phyloP scores from a whole-genome alignment of 1,284 basidiomycete genomes.

The Fomes fomentarius region DNA sequence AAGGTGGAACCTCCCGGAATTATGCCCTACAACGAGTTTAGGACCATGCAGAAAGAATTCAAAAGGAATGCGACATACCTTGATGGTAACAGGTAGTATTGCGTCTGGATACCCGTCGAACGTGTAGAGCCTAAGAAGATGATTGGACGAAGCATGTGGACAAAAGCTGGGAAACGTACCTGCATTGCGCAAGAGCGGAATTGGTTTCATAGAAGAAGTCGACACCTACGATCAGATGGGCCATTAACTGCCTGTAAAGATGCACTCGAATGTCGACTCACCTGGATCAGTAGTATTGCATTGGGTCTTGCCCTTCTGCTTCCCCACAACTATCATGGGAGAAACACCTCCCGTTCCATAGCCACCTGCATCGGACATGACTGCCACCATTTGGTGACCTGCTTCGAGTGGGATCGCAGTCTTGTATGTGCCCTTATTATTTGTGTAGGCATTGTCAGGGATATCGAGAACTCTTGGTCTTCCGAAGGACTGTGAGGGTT shows the following conservation, averaged over 20 bases:
- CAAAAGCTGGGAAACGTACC: conserved; percentile 40
- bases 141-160: not conserved
- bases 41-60: not conserved
- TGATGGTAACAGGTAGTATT: conserved; percentile 60
- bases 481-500: conserved; percentile 47
- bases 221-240: conserved; percentile 30
- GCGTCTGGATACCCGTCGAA: conserved; percentile 56
- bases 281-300: conserved; percentile 57
- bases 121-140: conserved; percentile 47
- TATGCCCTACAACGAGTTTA: conserved; percentile 47
- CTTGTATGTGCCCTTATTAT: conserved; percentile 58
- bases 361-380: conserved; percentile 74
- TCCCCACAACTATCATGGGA: conserved; percentile 51
- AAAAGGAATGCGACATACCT: conserved; percentile 42
- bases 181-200: conserved; percentile 63
- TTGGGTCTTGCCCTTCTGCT: conserved; percentile 41
- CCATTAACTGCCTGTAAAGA: not conserved
- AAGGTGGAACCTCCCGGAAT: conserved; percentile 65
- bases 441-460: conserved; percentile 54
- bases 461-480: conserved; percentile 58
- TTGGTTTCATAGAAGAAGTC: conserved; percentile 56
- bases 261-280: conserved; percentile 26
- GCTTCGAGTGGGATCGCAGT: conserved; percentile 46
- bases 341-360: conserved; percentile 69
- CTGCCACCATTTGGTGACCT: conserved; percentile 50